Evolutionary conservation across 805 yeast genomes (phyloP).

Genomic region (Saccharomycopsis javanensis): DNA sequence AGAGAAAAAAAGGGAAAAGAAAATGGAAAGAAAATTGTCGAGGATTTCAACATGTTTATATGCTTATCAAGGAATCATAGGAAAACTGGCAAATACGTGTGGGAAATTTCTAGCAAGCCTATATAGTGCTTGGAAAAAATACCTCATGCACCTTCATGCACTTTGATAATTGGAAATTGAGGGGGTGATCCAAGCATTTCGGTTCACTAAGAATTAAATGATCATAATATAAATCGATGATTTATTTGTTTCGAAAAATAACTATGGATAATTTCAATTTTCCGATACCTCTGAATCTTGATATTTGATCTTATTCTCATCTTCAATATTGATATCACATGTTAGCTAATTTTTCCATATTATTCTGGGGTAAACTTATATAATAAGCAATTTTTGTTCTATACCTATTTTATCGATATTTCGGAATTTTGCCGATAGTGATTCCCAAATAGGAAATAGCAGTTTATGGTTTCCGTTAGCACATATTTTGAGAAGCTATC

Average conservation of each 20-base stretch:
- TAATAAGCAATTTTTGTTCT: not conserved
- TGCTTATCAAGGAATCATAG: not conserved
- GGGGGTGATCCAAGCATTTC: not conserved
- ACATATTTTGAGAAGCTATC: not conserved
- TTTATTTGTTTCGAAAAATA: not conserved
- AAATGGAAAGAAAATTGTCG: not conserved
- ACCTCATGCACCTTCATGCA: constrained; percentile 1
- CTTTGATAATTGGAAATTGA: not conserved
- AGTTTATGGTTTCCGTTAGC: not conserved
- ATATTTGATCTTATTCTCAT: not conserved
- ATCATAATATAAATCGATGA: not conserved
- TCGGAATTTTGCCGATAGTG: constrained; percentile 1
- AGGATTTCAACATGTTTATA: not conserved
- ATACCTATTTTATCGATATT: not conserved
- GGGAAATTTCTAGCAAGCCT: not conserved
- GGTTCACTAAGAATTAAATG: not conserved
- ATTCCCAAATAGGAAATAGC: not conserved
- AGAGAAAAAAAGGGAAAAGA: not conserved
- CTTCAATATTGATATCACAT: not conserved
- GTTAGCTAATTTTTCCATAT: not conserved
- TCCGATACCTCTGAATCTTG: not conserved
- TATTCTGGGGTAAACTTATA: not conserved
- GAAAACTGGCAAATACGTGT: not conserved
- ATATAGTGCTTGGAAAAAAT: not conserved
- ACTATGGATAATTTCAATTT: not conserved